These are phyloP conservation scores for Pilatotrama ljubarskyi DNA, from an alignment of 768 basidiomycete genomes.

Conservation along the genomic window DNA sequence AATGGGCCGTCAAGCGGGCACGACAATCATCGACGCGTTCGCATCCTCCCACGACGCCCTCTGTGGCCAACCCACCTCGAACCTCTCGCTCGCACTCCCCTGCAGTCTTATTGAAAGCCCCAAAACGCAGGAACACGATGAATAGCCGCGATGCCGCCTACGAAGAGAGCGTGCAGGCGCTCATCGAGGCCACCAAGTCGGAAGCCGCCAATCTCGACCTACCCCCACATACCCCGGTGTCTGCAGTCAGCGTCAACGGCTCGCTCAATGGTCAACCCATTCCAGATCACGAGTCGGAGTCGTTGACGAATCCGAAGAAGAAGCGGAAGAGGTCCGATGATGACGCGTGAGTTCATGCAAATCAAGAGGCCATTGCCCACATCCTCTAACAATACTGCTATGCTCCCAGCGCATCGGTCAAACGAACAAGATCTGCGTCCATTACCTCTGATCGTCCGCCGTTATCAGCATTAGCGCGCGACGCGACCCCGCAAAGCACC, in stretches of 20 bases:
- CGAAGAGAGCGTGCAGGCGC: slow-evolving; percentile 77
- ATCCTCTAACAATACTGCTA: neutral
- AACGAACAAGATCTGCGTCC: slow-evolving; percentile 77
- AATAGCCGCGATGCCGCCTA: slow-evolving; percentile 94
- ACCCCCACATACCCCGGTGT: slow-evolving; percentile 21
- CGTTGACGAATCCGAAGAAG: slow-evolving; percentile 45
- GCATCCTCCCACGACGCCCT: slow-evolving; percentile 47
- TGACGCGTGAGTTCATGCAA: slow-evolving; percentile 53
- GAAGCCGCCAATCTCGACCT: slow-evolving; percentile 54
- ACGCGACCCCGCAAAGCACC: slow-evolving; percentile 34
- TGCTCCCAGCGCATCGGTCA: slow-evolving; percentile 50
- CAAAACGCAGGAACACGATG: slow-evolving; percentile 95
- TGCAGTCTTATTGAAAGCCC: slow-evolving; percentile 53
- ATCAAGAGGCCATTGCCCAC: neutral
- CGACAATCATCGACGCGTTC: slow-evolving; percentile 67
- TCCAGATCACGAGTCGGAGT: slow-evolving; percentile 49
- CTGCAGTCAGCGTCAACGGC: slow-evolving; percentile 19
- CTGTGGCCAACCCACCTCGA: slow-evolving; percentile 46
- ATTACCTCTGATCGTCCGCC: slow-evolving; percentile 61
- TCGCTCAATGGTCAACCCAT: slow-evolving; percentile 41
- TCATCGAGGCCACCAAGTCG: slow-evolving; percentile 72
- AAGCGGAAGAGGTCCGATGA: slow-evolving; percentile 80
- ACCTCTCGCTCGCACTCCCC: slow-evolving; percentile 79
- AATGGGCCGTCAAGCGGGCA: slow-evolving; percentile 53
- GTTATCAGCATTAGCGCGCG: slow-evolving; percentile 30